These are phyloP conservation scores for Ophiostoma himal-ulmi DNA, from an alignment of 2,329 filamentous ascomycete genomes.

Conservation along the genomic window DNA sequence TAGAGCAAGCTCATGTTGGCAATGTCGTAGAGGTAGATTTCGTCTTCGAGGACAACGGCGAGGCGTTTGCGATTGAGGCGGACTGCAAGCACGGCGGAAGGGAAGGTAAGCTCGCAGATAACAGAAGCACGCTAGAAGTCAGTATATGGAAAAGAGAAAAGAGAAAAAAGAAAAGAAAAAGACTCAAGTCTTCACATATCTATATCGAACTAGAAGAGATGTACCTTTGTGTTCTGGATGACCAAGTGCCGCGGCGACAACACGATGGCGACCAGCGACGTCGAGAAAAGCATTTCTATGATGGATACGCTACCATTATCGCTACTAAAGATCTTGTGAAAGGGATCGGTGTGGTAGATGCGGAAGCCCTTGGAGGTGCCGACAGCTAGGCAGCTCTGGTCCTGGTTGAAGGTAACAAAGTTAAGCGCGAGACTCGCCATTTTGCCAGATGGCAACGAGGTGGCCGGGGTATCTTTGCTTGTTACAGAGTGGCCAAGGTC, in stretches of 20 bases:
- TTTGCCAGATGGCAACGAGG: constrained; percentile 26
- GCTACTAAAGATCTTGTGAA: constrained; percentile 89
- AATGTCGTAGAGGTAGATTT: constrained; percentile 98
- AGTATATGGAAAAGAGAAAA: background rate
- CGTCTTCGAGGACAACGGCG: constrained; percentile 87
- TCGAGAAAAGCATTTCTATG: constrained; percentile 98
- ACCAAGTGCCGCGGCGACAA: constrained; percentile 86
- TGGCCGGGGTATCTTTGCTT: constrained; percentile 20
- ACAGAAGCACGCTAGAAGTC: constrained; percentile 58
- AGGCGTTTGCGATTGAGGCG: constrained; percentile 90
- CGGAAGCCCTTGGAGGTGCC: constrained; percentile 91
- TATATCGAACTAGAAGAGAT: background rate
- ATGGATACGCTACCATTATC: constrained; percentile 93
- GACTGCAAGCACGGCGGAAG: constrained; percentile 90
- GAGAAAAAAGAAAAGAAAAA: background rate
- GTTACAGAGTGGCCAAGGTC: background rate
- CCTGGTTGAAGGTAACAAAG: constrained; percentile 98
- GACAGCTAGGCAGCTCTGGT: constrained; percentile 94
- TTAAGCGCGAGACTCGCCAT: constrained; percentile 76
- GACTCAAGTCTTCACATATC: too few relatives aligned
- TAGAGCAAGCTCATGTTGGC: constrained; percentile 95
- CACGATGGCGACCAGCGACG: constrained; percentile 88
- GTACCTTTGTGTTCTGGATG: constrained; percentile 94
- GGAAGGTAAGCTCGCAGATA: constrained; percentile 98
- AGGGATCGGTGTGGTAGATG: constrained; percentile 94